These are phyloP conservation scores for Cyberlindnera meyerae DNA, from an alignment of 805 yeast species.

Conservation along the genomic window DNA sequence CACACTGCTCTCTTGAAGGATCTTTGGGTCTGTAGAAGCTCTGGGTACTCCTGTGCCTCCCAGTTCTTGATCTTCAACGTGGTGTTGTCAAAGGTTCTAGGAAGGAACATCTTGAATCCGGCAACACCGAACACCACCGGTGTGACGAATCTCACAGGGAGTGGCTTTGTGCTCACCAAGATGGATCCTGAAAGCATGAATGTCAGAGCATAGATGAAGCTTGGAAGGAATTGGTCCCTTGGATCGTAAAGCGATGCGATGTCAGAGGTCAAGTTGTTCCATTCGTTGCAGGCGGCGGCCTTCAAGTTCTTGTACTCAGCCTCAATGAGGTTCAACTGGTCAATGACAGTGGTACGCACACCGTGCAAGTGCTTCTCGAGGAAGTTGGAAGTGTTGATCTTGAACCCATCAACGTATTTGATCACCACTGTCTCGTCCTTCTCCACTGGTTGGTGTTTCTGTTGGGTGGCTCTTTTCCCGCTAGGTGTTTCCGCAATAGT, in stretches of 20 bases:
- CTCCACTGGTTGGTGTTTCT: slow-evolving; percentile 1
- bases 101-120: slow-evolving; percentile 44
- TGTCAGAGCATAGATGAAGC: slow-evolving; percentile 49
- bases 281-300: slow-evolving; percentile 23
- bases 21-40: slow-evolving; percentile 27
- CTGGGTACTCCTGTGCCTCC: slow-evolving; percentile 36
- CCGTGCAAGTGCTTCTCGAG: slow-evolving; percentile 18
- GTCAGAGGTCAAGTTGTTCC: slow-evolving; percentile 12
- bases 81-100: slow-evolving; percentile 39
- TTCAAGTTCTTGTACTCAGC: slow-evolving; percentile 25
- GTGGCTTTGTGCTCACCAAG: slow-evolving; percentile 39
- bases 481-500: slow-evolving; percentile 3
- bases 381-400: slow-evolving; percentile 22
- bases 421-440: slow-evolving; percentile 12
- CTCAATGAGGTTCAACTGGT: slow-evolving; percentile 14
- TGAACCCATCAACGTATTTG: slow-evolving; percentile 23
- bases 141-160: slow-evolving; percentile 46
- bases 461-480: slow-evolving; percentile 3
- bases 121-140: slow-evolving; percentile 48
- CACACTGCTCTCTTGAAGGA: slow-evolving; percentile 15
- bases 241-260: slow-evolving; percentile 25
- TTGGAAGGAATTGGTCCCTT: slow-evolving; percentile 39
- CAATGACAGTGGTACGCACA: slow-evolving; percentile 15
- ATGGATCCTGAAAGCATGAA: slow-evolving; percentile 54
- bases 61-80: slow-evolving; percentile 22